Evolutionary conservation across 805 yeast species (phyloP).

Genomic region (Candida ovalis): DNA sequence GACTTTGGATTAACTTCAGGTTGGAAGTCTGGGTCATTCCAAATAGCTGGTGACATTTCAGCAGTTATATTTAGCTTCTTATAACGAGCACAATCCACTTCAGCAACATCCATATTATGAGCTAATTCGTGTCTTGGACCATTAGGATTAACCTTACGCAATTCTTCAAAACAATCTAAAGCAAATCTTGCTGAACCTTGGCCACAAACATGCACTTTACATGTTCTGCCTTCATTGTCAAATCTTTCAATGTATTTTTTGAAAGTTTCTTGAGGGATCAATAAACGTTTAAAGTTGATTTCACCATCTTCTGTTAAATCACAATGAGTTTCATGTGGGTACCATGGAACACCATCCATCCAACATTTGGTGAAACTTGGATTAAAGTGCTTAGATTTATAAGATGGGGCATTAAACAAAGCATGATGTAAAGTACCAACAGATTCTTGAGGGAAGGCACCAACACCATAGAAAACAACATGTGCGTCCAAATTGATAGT

Average conservation of each 20-base stretch:
- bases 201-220: conserved; percentile 25
- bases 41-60: conserved; percentile 27
- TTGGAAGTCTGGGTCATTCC: conserved; percentile 26
- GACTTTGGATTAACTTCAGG: conserved; percentile 25
- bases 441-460: conserved; percentile 23
- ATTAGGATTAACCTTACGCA: conserved; percentile 21
- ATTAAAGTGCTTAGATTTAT: conserved; percentile 24
- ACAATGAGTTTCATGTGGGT: conserved; percentile 23
- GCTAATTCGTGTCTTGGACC: conserved; percentile 27
- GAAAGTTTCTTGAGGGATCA: conserved; percentile 27
- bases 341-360: conserved; percentile 29
- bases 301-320: conserved; percentile 17
- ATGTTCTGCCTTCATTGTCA: conserved; percentile 25
- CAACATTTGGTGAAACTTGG: conserved; percentile 25
- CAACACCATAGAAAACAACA: conserved; percentile 26
- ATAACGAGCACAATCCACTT: conserved; percentile 21
- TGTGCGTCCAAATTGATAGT: conserved; percentile 26
- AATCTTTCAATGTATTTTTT: conserved; percentile 22
- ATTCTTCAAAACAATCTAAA: conserved; percentile 24
- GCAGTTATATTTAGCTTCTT: conserved; percentile 23
- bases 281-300: conserved; percentile 16
- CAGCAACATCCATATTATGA: conserved; percentile 27
- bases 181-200: conserved; percentile 25
- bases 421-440: conserved; percentile 25
- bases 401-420: conserved; percentile 18